Conservation (phyloP, 192 early-diverging fungal genomes). For the Spizellomyces sp. region DNA sequence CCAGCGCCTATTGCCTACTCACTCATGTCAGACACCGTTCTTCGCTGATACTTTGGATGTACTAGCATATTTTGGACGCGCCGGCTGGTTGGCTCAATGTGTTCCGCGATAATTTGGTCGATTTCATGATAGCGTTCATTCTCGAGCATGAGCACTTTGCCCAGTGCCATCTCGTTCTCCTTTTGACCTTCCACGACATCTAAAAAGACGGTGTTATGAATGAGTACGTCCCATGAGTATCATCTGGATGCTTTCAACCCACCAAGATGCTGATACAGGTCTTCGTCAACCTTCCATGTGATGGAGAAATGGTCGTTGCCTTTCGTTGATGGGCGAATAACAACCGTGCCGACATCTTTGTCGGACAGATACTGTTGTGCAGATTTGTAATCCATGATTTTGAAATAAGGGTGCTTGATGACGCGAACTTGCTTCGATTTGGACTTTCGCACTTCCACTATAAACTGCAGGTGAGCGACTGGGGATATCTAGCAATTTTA, state of each 20-base stretch:
- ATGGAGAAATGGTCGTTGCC: constrained; percentile 88
- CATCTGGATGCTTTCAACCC: not conserved
- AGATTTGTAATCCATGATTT: constrained; percentile 67
- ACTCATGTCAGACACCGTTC: constrained; percentile 58
- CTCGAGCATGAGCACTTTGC: constrained; percentile 68
- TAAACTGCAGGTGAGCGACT: not conserved
- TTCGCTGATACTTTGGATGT: constrained; percentile 78
- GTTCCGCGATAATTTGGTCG: constrained; percentile 87
- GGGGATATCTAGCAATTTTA: not conserved
- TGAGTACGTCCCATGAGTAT: constrained; percentile 24
- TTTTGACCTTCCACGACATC: constrained; percentile 74
- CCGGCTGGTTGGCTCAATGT: constrained; percentile 81
- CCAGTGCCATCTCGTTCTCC: constrained; percentile 72
- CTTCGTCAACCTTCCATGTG: constrained; percentile 90
- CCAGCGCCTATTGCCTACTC: constrained; percentile 38
- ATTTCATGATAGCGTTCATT: constrained; percentile 77
- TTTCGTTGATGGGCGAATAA: constrained; percentile 89
- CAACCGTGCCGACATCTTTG: constrained; percentile 70
- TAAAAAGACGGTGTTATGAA: constrained; percentile 25
- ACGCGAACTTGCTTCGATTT: constrained; percentile 54
- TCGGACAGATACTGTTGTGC: constrained; percentile 73
- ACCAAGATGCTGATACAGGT: constrained; percentile 87
- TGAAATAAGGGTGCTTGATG: constrained; percentile 86
- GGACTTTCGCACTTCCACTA: constrained; percentile 29
- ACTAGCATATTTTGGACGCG: constrained; percentile 70